phyloP scores from a whole-genome alignment of 495 filamentous ascomycete species.

The Trichoderma orchidacearum region DNA sequence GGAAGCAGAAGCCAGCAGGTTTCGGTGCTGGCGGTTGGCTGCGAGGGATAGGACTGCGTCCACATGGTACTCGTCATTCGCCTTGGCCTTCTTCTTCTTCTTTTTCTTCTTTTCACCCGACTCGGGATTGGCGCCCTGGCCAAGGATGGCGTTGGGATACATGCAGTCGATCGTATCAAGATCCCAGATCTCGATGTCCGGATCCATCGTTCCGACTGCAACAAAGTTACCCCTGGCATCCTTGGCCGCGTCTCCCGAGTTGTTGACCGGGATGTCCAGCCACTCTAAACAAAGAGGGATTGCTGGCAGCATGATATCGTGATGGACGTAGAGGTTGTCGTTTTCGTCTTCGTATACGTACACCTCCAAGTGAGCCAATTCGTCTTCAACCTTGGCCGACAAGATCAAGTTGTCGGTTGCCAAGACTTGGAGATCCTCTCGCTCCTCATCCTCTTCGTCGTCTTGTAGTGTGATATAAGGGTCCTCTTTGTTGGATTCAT shows the following conservation, averaged over 20 bases:
- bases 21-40: conserved; percentile 81
- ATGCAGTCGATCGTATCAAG: conserved; percentile 90
- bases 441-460: conserved; percentile 73
- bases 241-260: conserved; percentile 37
- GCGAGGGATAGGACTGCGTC: conserved; percentile 85
- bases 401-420: conserved; percentile 85
- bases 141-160: conserved; percentile 94
- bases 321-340: conserved; percentile 96
- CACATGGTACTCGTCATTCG: conserved; percentile 85
- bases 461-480: conserved; percentile 87
- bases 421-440: conserved; percentile 88
- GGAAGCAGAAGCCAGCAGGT: conserved; percentile 89
- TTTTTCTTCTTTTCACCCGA: conserved; percentile 43
- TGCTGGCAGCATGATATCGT: conserved; percentile 97
- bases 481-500: conserved; percentile 83
- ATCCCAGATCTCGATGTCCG: conserved; percentile 98
- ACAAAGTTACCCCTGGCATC: conserved; percentile 69
- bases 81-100: conserved; percentile 79
- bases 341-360: conserved; percentile 93
- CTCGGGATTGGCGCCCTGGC: conserved; percentile 49
- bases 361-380: conserved; percentile 89
- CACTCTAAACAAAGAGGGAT: conserved; percentile 94
- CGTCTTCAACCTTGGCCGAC: conserved; percentile 88
- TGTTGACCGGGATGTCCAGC: conserved; percentile 77
- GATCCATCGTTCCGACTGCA: conserved; percentile 91